Percentiles rank a stretch among this genome's conserved stretches.
Conservation (phyloP, 345 rosid species). For the Excoecaria cochinchinensis region DNA sequence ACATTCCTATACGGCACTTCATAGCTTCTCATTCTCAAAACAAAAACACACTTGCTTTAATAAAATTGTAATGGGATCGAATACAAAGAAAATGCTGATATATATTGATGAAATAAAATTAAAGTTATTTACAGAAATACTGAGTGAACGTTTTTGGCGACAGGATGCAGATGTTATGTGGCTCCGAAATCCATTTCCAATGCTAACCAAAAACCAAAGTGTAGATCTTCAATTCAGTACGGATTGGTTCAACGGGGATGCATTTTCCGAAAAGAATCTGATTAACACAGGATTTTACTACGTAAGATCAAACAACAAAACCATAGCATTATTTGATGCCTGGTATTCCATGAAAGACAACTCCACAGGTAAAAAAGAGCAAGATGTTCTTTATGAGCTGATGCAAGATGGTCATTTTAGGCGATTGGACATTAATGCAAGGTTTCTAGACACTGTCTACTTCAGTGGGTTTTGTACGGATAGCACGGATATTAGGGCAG, state of each 20-base stretch:
- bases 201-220: conserved; percentile 11
- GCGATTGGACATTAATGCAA: not conserved
- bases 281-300: conserved; percentile 33
- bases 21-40: no score
- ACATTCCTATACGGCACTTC: no score
- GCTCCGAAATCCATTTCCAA: conserved; percentile 33
- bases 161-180: conserved; percentile 31
- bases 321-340: conserved; percentile 22
- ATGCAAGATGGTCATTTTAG: conserved; percentile 1
- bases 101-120: no score
- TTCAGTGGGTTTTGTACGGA: conserved; percentile 31
- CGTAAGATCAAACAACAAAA: conserved; percentile 26
- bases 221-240: conserved; percentile 30
- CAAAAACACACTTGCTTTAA: no score
- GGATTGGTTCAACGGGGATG: conserved; percentile 26
- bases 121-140: no score
- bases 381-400: conserved; percentile 20
- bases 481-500: conserved; percentile 17
- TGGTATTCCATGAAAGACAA: conserved; percentile 27
- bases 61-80: no score
- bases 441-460: conserved; percentile 23
- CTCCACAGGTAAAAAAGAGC: conserved; percentile 28
- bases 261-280: not conserved
- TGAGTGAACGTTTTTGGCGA: not conserved
- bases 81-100: no score